Evolutionary conservation across 768 basidiomycete species (phyloP).

Genomic region (Tricholoma terreum): DNA sequence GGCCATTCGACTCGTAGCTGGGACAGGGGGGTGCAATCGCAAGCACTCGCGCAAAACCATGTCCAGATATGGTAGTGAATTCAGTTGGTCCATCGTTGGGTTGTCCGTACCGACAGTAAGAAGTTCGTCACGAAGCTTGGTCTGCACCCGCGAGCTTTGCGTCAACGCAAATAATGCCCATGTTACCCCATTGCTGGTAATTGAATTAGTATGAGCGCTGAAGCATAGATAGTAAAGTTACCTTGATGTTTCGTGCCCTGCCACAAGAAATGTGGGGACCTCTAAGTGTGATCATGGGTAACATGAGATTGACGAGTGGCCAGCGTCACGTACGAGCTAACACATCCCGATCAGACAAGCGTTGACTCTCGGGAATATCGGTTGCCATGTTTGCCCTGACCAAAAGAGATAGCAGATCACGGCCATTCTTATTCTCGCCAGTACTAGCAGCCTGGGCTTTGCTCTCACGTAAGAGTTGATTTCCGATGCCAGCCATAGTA

Average conservation of each 20-base stretch:
- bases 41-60: constrained; percentile 58
- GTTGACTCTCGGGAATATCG: constrained; percentile 24
- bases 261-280: constrained; percentile 47
- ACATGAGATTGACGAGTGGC: not conserved
- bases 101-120: constrained; percentile 47
- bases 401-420: constrained; percentile 44
- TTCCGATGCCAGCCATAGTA: constrained; percentile 38
- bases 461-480: constrained; percentile 36
- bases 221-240: constrained; percentile 12
- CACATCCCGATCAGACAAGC: constrained; percentile 19
- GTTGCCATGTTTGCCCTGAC: constrained; percentile 52
- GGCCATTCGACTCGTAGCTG: constrained; percentile 40
- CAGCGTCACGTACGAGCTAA: constrained; percentile 10
- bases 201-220: too few species aligned
- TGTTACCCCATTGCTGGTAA: constrained; percentile 40
- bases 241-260: constrained; percentile 50
- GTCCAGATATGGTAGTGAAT: constrained; percentile 68
- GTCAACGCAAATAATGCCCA: constrained; percentile 63
- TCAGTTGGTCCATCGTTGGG: constrained; percentile 69
- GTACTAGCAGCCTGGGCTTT: constrained; percentile 24
- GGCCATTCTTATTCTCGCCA: constrained; percentile 15
- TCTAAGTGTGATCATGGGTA: constrained; percentile 26
- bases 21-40: constrained; percentile 53
- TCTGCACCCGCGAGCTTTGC: constrained; percentile 45
- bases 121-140: constrained; percentile 57